These are phyloP conservation scores for Ceratopteris richardii DNA, from an alignment of 75 land plant genomes.

Conservation along the genomic window DNA sequence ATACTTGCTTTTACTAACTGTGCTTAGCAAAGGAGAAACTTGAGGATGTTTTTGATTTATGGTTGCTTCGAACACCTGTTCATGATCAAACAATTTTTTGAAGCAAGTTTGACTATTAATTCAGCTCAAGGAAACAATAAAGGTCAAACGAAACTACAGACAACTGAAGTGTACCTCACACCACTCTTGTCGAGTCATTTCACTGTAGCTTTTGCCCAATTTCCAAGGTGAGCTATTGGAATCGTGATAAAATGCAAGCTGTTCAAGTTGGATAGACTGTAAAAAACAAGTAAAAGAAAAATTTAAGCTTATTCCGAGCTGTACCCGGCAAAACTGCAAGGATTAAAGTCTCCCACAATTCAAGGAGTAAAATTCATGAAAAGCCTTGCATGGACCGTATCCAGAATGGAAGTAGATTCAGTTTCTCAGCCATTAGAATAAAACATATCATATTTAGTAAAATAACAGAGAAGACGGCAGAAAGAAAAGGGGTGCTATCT, in stretches of 20 bases:
- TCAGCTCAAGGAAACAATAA: too few relatives aligned
- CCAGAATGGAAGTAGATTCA: too few relatives aligned
- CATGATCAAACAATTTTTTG: not conserved
- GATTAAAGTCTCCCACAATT: too few relatives aligned
- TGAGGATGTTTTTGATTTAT: conserved; percentile 37
- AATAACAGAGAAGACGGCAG: too few relatives aligned
- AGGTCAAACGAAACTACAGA: not conserved
- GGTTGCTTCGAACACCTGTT: conserved; percentile 83
- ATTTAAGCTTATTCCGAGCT: too few relatives aligned
- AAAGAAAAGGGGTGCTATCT: too few relatives aligned
- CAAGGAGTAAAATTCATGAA: too few relatives aligned
- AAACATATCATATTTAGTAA: too few relatives aligned
- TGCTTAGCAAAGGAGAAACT: conserved; percentile 12
- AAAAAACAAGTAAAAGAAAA: conserved; percentile 1
- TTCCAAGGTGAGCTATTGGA: conserved; percentile 65
- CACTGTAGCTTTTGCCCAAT: conserved; percentile 61
- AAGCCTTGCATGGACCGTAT: too few relatives aligned
- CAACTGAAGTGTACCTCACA: conserved; percentile 46
- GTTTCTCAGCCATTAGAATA: too few relatives aligned
- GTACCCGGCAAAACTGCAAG: too few relatives aligned
- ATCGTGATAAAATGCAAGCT: conserved; percentile 87
- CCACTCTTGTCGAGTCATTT: conserved; percentile 78
- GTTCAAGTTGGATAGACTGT: conserved; percentile 79
- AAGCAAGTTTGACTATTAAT: too few relatives aligned
- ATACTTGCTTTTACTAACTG: conserved; percentile 61